A percentile compares a stretch with the other conserved stretches of the same genome.
Evolutionary conservation across 805 yeast genomes (phyloP).

Genomic region (Teunomyces stri): DNA sequence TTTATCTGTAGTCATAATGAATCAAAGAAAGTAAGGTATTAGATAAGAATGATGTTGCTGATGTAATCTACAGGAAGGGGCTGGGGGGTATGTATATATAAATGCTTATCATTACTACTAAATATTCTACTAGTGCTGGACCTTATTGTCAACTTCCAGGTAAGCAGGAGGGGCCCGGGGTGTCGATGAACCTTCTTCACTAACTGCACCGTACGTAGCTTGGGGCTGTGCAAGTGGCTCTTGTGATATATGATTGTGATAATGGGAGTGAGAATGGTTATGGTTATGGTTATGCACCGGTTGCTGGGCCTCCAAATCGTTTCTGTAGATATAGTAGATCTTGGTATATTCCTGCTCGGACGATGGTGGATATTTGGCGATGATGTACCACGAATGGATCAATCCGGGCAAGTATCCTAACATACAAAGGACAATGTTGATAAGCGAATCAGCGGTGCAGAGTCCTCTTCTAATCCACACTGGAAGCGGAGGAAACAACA

Average conservation of each 20-base stretch:
- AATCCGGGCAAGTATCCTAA: slow-evolving; percentile 53
- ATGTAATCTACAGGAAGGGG: not conserved
- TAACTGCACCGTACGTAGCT: slow-evolving; percentile 28
- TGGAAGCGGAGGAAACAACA: slow-evolving; percentile 73
- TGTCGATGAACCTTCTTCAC: slow-evolving; percentile 11
- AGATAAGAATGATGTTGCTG: too few relatives aligned
- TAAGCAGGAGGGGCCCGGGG: slow-evolving; percentile 30
- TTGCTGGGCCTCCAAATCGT: slow-evolving; percentile 34
- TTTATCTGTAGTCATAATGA: too few relatives aligned
- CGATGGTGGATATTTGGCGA: slow-evolving; percentile 46
- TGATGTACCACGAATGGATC: slow-evolving; percentile 49
- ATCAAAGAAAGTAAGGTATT: too few relatives aligned
- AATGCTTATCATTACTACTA: not conserved
- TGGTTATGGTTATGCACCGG: slow-evolving; percentile 25
- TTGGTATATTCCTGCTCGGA: slow-evolving; percentile 20
- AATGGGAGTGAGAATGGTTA: slow-evolving; percentile 9
- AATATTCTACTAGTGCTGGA: slow-evolving; percentile 5
- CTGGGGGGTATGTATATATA: not conserved
- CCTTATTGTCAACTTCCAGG: slow-evolving; percentile 23
- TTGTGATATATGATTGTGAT: slow-evolving; percentile 8
- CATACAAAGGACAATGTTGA: slow-evolving; percentile 42
- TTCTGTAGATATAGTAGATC: slow-evolving; percentile 33
- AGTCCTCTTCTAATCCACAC: slow-evolving; percentile 65
- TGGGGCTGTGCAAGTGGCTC: slow-evolving; percentile 12
- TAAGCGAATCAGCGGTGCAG: slow-evolving; percentile 50